Evolutionary conservation across 345 rosid genomes (phyloP), one percentile per base, ranked within the genome.

Genomic region (Streptanthus diversifolius): DNA sequence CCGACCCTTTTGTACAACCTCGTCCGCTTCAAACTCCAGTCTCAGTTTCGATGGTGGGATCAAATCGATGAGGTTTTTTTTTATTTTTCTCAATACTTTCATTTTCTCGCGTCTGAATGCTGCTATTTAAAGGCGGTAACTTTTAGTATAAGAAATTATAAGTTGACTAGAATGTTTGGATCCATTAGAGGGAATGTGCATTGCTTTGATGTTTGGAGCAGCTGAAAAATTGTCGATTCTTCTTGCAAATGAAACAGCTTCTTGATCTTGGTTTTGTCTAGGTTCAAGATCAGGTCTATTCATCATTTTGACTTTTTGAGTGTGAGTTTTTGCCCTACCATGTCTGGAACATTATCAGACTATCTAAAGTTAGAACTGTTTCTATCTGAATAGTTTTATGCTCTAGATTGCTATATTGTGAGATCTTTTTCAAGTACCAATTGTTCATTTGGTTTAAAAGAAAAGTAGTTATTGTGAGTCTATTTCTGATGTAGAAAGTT

Each of bases 11-110:
- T 77, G 5, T 71, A 57, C 63, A 77, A 64, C 62, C 67, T 77
- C 70, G 30, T 64, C 45, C 75, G 80, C 37, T 70, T 63, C 48
- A 77, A 77, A 48, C 71, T 71, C 59, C 76, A 77, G 8, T 37
- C 80, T 63, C 37, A 64, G 22, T 77, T 71, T 25, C 61, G 55
- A 7, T 77, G 80, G 80, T 77, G 80, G 80, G 80, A 77, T 66
- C 71, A 47, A 57, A 71, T 77, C 71, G 76, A 70, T 4, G 61
- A 77, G 76, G 80, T 77, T 19, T 44, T 3, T 12, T n/a, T 57
- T 21, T 13, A 3, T 33, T 17, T 24, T 8, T 21, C 40, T 60
- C 4, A 12, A 7, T 12, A 21, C 29, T 24, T 18, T 35, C n/a
- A 5, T 18, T 21, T 49, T 22, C 19, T 15, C 8, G 7, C 8